phyloP scores from a whole-genome alignment of 495 filamentous ascomycete genomes.

The Pyrenula massariospora region DNA sequence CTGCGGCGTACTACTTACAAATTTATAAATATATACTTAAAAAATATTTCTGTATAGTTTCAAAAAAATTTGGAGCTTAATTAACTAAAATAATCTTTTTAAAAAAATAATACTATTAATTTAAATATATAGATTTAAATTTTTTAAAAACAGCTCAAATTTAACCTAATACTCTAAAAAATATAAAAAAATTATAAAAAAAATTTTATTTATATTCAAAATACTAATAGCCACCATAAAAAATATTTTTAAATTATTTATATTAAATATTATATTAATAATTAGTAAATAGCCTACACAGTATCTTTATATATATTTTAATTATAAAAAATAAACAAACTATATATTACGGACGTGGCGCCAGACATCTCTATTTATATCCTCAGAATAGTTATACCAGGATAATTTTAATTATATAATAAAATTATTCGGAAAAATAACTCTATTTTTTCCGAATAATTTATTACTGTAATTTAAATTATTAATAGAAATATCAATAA shows the following conservation, averaged over 20 bases:
- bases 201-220: neutral
- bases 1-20: neutral
- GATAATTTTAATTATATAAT: no score
- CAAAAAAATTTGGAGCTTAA: neutral
- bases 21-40: neutral
- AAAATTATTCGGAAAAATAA: no score
- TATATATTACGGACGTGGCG: no score
- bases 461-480: no score
- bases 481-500: no score
- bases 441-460: no score
- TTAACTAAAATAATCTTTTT: neutral
- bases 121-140: neutral
- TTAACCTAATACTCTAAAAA: neutral
- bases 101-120: neutral
- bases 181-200: neutral
- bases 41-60: neutral
- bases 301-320: neutral
- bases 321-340: constrained; percentile 1
- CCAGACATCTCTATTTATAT: neutral
- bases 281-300: neutral
- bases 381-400: no score
- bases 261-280: neutral
- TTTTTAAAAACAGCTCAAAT: neutral
- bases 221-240: neutral
- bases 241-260: neutral